Base-by-base conservation (phyloP, 768 basidiomycete genomes). In the Tricholoma bakamatsutake region DNA sequence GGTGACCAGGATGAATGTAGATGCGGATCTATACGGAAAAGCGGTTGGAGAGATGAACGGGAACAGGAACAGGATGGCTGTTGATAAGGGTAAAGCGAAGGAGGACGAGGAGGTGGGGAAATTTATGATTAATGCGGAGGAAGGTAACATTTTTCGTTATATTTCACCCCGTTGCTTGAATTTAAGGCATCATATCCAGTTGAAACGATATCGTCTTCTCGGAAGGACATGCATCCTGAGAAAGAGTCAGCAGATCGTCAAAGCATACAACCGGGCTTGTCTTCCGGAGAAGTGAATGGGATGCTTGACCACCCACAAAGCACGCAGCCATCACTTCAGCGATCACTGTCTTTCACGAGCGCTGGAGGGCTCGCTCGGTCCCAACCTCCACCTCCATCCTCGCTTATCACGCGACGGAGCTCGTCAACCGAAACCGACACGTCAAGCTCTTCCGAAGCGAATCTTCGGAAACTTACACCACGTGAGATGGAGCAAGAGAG, bases 11-110 rank as follows among this genome's bases (percentile, higher is more conserved):
- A 58, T 55, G 53, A 54, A 59, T 7, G 59, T 57, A 50, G 61
- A 52, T 10, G 21, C 11, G 46, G 28, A 48, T 48, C 31, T 48
- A 18, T 48, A 48, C n/a, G 21, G 10, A 13, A 13, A 24, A 11
- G 28, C n/a, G 46, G 46, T n/a, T 9, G 46, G 13, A 24, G 43
- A 13, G 21, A 42, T 39, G 50, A 30, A 56, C 27, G 49, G 11
- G 13, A 64, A 67, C 35, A 58, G 59, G 3, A 66, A 67, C 46
- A 60, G 57, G 8, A 59, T 64, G 35, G 60, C 56, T 11, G 56
- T 59, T 4, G 64, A 67, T 47, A 71, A 64, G 27, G 67, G 67
- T 2, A 71, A 74, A 54, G 70, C 67, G 9, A 71, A 64, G 39
- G 67, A 66, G 8, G 54, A 60, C 24, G 64, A 67, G 52, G 40